phyloP scores from a whole-genome alignment of 495 filamentous ascomycete species.

The Viridothelium virens region DNA sequence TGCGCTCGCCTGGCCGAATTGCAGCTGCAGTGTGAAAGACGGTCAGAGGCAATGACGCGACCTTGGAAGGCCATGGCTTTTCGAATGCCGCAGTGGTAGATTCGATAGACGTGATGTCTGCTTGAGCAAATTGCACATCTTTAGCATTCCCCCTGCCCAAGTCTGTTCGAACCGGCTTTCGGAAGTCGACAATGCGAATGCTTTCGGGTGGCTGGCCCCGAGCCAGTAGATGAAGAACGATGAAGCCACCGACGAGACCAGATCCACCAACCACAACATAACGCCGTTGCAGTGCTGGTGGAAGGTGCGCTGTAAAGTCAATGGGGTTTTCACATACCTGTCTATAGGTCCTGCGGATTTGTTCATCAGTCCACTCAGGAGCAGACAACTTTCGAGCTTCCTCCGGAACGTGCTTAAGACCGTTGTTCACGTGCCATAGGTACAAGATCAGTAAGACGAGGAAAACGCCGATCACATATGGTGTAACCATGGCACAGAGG shows the following conservation, averaged over 20 bases:
- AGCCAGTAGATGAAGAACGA: slow-evolving; percentile 11
- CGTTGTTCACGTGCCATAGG: not conserved
- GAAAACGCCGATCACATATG: not conserved
- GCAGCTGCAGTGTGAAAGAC: slow-evolving; percentile 11
- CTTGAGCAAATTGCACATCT: not conserved
- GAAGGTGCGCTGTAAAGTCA: slow-evolving; percentile 3
- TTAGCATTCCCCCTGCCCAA: not conserved
- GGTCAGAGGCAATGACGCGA: slow-evolving; percentile 5
- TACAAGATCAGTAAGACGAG: not conserved
- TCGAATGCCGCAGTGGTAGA: slow-evolving; percentile 9
- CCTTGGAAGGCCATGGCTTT: slow-evolving; percentile 3
- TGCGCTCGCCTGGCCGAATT: slow-evolving; percentile 4
- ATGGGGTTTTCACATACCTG: not conserved
- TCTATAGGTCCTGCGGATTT: not conserved
- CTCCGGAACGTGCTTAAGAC: not conserved
- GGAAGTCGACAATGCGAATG: slow-evolving; percentile 12
- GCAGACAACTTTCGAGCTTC: not conserved
- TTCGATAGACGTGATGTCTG: not conserved
- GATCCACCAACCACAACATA: slow-evolving; percentile 3
- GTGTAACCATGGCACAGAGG: too few species aligned
- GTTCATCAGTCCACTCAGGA: slow-evolving; percentile 4
- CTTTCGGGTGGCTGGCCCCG: slow-evolving; percentile 7
- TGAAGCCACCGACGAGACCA: slow-evolving; percentile 13
- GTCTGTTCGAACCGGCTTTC: not conserved
- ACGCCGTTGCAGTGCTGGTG: not conserved